Percentiles rank a stretch among this genome's conserved stretches.
These are phyloP conservation scores for Flaveria trinervia DNA, from an alignment of 129 eudicot species.

Conservation along the genomic window DNA sequence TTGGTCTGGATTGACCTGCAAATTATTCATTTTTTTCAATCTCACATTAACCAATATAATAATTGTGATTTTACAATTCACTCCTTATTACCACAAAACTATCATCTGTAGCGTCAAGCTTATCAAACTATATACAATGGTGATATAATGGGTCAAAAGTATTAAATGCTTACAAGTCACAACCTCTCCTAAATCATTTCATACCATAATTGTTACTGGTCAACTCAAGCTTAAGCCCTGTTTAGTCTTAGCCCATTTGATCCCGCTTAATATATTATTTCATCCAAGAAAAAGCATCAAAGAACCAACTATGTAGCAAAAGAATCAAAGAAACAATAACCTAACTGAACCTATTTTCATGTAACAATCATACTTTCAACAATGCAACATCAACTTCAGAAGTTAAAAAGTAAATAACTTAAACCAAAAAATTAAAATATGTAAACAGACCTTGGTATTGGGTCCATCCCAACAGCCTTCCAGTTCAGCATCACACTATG, in stretches of 20 bases:
- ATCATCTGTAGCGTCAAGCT: background rate
- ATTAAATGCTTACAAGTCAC: background rate
- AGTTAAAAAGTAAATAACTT: background rate
- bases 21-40: background rate
- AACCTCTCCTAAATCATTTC: constrained; percentile 1
- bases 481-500: constrained; percentile 75
- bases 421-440: background rate
- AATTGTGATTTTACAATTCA: background rate
- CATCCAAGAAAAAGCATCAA: background rate
- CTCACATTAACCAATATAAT: background rate
- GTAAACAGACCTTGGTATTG: constrained; percentile 68
- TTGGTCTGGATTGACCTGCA: background rate
- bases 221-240: background rate
- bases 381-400: background rate
- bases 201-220: background rate
- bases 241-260: background rate
- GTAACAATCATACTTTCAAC: background rate
- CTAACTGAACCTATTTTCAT: background rate
- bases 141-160: background rate
- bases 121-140: background rate
- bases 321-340: background rate
- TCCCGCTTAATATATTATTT: background rate
- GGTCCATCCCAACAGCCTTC: constrained; percentile 89
- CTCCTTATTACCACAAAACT: background rate
- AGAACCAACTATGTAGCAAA: background rate